Base-by-base conservation (phyloP, 2,329 filamentous ascomycete species). In the Capronia coronata region DNA sequence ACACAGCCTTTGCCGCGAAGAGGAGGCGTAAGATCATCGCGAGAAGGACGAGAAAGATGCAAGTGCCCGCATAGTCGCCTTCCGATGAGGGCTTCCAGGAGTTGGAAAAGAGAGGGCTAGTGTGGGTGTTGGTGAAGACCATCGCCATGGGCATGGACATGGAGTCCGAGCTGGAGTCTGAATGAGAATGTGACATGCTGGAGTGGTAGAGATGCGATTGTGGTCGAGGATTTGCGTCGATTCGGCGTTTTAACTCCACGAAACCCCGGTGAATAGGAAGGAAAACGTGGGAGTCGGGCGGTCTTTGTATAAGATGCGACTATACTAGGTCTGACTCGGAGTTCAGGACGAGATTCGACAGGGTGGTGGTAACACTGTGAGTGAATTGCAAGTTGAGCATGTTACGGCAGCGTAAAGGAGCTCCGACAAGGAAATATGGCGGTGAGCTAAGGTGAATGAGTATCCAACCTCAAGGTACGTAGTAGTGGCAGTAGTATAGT, bases 31-130 rank as follows among this genome's bases (percentile, higher is more conserved):
- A 82, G 49, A 84, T 62, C 53, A 83, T 73, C 52, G 82, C 83
- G 44, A 97, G 81, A 38, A 85, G 60, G 64, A 95, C 82, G 51
- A 96, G 77, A 70, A 96, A 96, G 66, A 96, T 86, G 73, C 91
- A 94, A 22, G 88, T 94, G 48, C 82, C 91, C 1, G 87, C 88
- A 68, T 96, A 97, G 52, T 77, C 71, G 60, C 84, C 87, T 4
- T 76, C 71, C 29, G 71, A 82, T 22, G 64, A 69, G 3, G 91
- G 91, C 2, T 85, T 84, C 88, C 90, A 97, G 45, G 73, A 66
- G 18, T 69, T 65, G 13, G 86, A 83, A 71, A 76, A 87, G 39
- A 88, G 74, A 2, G 83, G 74, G 1, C 83, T 86, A 48, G 65
- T 68, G 40, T 79, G 78, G 49, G 72, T 70, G 56, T 75, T 79